Evolutionary conservation across 495 filamentous ascomycete genomes (phyloP), one percentile per base, ranked within the genome.

Genomic region (Aspergillus sparsus): DNA sequence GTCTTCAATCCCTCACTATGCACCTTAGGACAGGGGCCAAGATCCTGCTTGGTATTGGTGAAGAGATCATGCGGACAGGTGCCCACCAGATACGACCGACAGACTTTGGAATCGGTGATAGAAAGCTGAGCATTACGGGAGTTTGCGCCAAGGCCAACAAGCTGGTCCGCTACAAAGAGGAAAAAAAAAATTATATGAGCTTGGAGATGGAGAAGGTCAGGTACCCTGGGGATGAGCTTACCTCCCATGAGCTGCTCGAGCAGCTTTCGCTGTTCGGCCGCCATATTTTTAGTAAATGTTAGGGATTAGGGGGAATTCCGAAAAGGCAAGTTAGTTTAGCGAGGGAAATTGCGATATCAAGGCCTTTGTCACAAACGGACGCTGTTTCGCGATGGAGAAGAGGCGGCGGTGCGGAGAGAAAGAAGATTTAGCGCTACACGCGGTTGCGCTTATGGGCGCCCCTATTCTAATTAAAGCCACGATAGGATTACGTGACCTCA

Each of bases 51-150:
- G 42, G 94, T 99, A 78, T 99, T 99, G 61, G 93, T 98, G 84
- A 99, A 99, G 70, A 98, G 92, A 77, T 99, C 94, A 79, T 97
- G 93, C 6, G 94, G 94, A 72, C 94, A 99, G 42, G 90, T 96
- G 64, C 94, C 94, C 61, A 85, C 91, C 53, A 99, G 83, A 76
- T 92, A 97, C 57, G 92, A 96, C 54, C 92, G 91, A 79, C 94
- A 99, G 63, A 96, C 90, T 77, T 96, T 97, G 36, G 89, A 80
- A 75, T 99, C 95, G 49, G 90, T 94, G 63, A 98, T 88, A 47
- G 89, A 86, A 68, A 97, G 83, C 74, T 94, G 87, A 9, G 89
- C 79, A 50, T 87, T 81, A 75, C 88, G 87, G 47, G 87, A 86
- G 34, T 86, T 80, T 54, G 87, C 83, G 53, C 86, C 84, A 44